Evolutionary conservation across 2,329 filamentous ascomycete species (phyloP), one percentile per base, ranked within the genome.

Genomic region (Rutstroemia sp.): DNA sequence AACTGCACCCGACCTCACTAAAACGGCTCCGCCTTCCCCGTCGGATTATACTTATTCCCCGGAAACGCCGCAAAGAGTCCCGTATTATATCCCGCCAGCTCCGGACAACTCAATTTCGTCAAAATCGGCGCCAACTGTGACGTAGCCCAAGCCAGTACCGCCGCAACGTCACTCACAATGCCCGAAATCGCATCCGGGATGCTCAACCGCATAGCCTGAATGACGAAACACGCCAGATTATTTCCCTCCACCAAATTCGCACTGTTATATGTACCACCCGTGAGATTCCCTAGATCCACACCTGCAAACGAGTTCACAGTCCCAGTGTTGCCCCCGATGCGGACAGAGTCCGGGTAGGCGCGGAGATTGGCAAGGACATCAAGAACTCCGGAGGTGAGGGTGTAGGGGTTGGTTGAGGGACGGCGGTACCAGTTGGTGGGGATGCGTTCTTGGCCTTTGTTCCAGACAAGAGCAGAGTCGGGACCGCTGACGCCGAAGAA

Each of bases 291-390:
- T 1, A 76, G 42, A 60, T 76, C 67, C 46, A 81, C 62, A 4
- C 77, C 77, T 4, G 73, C 69, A 62, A 80, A 82, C 19, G 71
- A 75, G 69, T 82, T 76, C 5, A 49, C 27, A 19, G 25, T 7
- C n/a, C 18, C 30, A 6, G 27, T 49, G 30, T 49, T 49, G 4
- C 47, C 47, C 5, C 27, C 25, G 8, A 37, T 19, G 30, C 14
- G 10, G 76, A 7, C 12, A 71, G 59, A 73, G 68, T 19, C 64
- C 3, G 27, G 27, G 27, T 30, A 30, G 27, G 27, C 27, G 27
- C 2, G 27, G 27, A 30, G 8, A 10, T 30, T 3, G 71, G 61
- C 60, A 5, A 75, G 56, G 3, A 75, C 60, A 60, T 79, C 77
- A 7, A 73, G 59, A 38, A 70, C 68, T 42, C 70, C 54, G 38